phyloP scores from a whole-genome alignment of 768 basidiomycete species.

The Auricularia auricula-judae region DNA sequence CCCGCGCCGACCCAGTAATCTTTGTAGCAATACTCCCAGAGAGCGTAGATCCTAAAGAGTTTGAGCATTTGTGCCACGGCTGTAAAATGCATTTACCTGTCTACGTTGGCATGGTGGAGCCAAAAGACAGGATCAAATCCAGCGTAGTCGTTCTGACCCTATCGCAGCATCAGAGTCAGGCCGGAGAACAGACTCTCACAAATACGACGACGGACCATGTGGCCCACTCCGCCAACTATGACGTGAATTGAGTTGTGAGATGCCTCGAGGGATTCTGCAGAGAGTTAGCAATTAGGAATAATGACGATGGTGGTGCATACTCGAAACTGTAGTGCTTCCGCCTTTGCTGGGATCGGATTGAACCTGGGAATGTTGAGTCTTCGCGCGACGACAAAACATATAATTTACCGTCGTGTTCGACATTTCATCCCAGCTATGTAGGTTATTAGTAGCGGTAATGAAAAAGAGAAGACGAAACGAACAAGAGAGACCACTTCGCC shows the following conservation, averaged over 20 bases:
- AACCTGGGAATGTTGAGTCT: no score
- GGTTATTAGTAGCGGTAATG: conserved; percentile 10
- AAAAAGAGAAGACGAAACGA: conserved; percentile 10
- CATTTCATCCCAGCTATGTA: conserved; percentile 18
- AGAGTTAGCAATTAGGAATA: background rate
- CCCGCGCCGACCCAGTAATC: conserved; percentile 20
- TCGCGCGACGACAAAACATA: no score
- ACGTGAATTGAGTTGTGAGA: conserved; percentile 1
- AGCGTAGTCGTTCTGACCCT: conserved; percentile 2
- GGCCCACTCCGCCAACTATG: conserved; percentile 15
- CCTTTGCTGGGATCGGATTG: conserved; percentile 6
- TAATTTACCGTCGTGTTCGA: conserved; percentile 12
- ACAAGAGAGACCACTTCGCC: conserved; percentile 22
- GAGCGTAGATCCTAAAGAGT: conserved; percentile 7
- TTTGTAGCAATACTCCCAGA: conserved; percentile 21
- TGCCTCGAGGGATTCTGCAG: conserved; percentile 1
- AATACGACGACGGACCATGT: background rate
- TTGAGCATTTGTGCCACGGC: background rate
- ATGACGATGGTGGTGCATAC: background rate
- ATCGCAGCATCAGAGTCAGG: background rate
- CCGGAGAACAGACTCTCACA: background rate
- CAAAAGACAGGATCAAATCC: background rate
- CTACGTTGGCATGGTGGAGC: background rate
- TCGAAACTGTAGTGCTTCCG: conserved; percentile 4
- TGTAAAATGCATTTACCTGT: background rate